phyloP scores from a whole-genome alignment of 495 filamentous ascomycete species.

The Immersiella caudata region DNA sequence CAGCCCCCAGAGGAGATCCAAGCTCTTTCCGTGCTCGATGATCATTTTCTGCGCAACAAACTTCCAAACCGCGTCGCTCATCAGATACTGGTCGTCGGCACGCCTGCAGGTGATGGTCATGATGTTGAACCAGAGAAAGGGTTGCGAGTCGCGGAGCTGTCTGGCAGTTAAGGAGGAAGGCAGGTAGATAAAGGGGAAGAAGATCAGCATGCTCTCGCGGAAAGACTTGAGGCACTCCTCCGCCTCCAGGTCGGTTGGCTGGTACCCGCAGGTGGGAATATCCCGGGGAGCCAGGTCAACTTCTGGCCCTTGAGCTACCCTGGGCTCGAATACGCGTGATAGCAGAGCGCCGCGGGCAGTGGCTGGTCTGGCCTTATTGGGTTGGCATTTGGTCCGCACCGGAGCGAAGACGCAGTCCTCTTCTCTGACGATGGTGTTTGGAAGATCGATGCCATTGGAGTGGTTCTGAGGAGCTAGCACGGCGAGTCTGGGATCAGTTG shows the following conservation, averaged over 20 bases:
- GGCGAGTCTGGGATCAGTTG: neutral
- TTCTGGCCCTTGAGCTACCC: neutral
- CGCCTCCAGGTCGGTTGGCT: slow-evolving; percentile 33
- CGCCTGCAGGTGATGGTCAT: slow-evolving; percentile 44
- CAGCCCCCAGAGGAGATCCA: slow-evolving; percentile 61
- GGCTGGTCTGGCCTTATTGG: neutral
- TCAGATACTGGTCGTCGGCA: slow-evolving; percentile 24
- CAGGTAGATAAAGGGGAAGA: slow-evolving; percentile 44
- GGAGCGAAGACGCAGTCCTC: slow-evolving; percentile 4
- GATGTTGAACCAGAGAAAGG: slow-evolving; percentile 59
- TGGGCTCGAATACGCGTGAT: slow-evolving; percentile 13
- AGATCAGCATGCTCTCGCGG: slow-evolving; percentile 38
- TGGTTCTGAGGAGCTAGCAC: neutral
- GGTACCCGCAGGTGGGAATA: slow-evolving; percentile 24
- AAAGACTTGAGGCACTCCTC: slow-evolving; percentile 37
- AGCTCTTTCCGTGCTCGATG: slow-evolving; percentile 50
- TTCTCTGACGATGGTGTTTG: neutral
- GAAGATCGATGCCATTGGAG: neutral
- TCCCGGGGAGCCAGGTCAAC: neutral
- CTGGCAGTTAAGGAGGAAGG: slow-evolving; percentile 48
- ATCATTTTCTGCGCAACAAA: slow-evolving; percentile 51
- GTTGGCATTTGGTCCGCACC: neutral
- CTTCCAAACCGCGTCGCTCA: slow-evolving; percentile 43
- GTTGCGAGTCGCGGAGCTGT: slow-evolving; percentile 48
- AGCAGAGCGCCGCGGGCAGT: slow-evolving; percentile 14